Percentiles rank a stretch among this genome's conserved stretches.
These are phyloP conservation scores for Dysphania ambrosioides DNA, from an alignment of 148 eudicot species.

Conservation along the genomic window DNA sequence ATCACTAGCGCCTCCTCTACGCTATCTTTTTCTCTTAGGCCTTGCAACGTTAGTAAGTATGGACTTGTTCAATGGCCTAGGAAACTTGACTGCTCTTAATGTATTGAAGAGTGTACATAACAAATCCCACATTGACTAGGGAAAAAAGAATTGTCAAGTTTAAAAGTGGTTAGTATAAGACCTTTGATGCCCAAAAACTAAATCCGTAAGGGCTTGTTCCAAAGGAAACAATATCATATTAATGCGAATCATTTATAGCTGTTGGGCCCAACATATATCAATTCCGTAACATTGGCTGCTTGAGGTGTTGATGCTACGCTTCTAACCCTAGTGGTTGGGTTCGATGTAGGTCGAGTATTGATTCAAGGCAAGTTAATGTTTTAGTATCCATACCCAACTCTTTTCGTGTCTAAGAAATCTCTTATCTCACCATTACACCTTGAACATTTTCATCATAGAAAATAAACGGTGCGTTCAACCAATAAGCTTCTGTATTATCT, in stretches of 20 bases:
- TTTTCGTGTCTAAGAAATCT: constrained; percentile 2
- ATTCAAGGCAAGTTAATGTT: neutral
- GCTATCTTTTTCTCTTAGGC: constrained; percentile 59
- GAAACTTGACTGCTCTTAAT: constrained; percentile 30
- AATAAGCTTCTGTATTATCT: constrained; percentile 54
- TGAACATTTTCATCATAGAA: constrained; percentile 39
- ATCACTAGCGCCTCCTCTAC: neutral
- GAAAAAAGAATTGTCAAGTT: too few species aligned
- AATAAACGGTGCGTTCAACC: constrained; percentile 51
- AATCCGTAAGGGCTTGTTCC: too few species aligned
- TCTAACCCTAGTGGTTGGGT: constrained; percentile 20
- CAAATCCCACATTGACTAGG: too few species aligned
- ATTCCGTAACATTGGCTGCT: constrained; percentile 39
- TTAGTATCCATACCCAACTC: constrained; percentile 8
- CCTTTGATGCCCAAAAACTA: too few species aligned
- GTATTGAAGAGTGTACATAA: too few species aligned
- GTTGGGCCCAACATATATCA: too few species aligned
- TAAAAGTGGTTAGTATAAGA: too few species aligned
- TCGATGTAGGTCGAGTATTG: constrained; percentile 34
- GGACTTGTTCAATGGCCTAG: constrained; percentile 38
- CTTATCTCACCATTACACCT: constrained; percentile 7
- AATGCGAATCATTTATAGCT: too few species aligned
- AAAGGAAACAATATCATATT: too few species aligned
- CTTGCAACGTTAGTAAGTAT: constrained; percentile 50
- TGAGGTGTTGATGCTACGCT: constrained; percentile 30